Percentiles rank a stretch among this genome's conserved stretches.
Conservation (phyloP, 1,139 yeast species). For the Wickerhamiella pararugosa region DNA sequence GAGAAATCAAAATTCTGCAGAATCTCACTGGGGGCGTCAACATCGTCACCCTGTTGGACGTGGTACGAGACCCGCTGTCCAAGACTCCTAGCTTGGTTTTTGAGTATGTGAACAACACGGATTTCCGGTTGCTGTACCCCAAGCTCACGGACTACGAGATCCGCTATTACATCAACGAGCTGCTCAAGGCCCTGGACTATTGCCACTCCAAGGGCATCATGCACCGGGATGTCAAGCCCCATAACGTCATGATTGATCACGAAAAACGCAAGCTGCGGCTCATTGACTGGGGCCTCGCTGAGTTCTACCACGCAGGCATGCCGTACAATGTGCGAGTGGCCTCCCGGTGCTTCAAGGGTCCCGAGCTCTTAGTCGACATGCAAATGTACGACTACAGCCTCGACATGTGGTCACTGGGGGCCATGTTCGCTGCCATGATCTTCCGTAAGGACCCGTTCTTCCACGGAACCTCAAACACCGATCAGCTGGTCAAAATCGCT, state of each 20-base stretch:
- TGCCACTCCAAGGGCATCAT: slow-evolving; percentile 96
- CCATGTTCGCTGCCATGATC: slow-evolving; percentile 94
- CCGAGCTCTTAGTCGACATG: slow-evolving; percentile 86
- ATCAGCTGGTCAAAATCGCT: slow-evolving; percentile 89
- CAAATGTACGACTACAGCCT: slow-evolving; percentile 88
- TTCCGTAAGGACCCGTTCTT: slow-evolving; percentile 95
- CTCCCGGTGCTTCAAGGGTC: slow-evolving; percentile 95
- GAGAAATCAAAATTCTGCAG: slow-evolving; percentile 86
- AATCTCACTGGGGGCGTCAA: slow-evolving; percentile 81
- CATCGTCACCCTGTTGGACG: slow-evolving; percentile 64
- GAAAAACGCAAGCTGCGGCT: slow-evolving; percentile 52
- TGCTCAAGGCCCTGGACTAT: slow-evolving; percentile 79
- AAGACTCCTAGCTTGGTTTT: slow-evolving; percentile 90
- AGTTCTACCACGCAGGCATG: slow-evolving; percentile 87
- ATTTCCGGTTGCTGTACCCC: slow-evolving; percentile 84
- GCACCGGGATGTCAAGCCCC: slow-evolving; percentile 98
- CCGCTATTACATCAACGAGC: slow-evolving; percentile 75
- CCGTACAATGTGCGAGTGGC: slow-evolving; percentile 97
- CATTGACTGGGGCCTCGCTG: slow-evolving; percentile 98
- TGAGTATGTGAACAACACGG: slow-evolving; percentile 81
- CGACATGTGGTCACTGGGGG: slow-evolving; percentile 95
- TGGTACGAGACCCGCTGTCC: slow-evolving; percentile 78
- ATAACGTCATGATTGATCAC: slow-evolving; percentile 96
- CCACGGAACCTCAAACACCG: slow-evolving; percentile 92
- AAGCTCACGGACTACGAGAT: slow-evolving; percentile 72